Percentiles rank a stretch among this genome's conserved stretches.
Conservation (phyloP, 768 basidiomycete genomes). For the Boletus vermiculosoides region DNA sequence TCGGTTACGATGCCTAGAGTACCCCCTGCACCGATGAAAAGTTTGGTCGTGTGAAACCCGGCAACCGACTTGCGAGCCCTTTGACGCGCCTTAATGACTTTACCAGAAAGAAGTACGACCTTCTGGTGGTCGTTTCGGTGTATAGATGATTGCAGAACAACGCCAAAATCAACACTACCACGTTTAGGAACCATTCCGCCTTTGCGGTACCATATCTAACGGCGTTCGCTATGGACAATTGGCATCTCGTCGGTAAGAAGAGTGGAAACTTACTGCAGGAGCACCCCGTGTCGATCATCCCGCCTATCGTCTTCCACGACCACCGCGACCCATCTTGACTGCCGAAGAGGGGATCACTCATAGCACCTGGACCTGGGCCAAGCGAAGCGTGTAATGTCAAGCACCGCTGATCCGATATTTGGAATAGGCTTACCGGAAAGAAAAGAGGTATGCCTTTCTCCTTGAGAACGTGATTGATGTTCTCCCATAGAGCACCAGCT, state of each 20-base stretch:
- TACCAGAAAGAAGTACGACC: conserved; percentile 79
- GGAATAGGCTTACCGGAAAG: conserved; percentile 63
- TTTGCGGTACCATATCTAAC: conserved; percentile 87
- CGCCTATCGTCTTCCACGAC: conserved; percentile 66
- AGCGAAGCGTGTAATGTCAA: conserved; percentile 40
- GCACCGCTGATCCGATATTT: neutral
- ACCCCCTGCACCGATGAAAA: conserved; percentile 18
- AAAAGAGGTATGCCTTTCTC: conserved; percentile 74
- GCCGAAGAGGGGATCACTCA: conserved; percentile 32
- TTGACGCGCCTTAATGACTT: conserved; percentile 83
- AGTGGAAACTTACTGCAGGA: conserved; percentile 57
- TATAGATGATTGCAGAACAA: neutral
- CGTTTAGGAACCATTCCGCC: conserved; percentile 84
- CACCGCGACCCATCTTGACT: conserved; percentile 9
- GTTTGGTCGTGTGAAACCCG: too few species aligned
- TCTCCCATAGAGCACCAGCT: conserved; percentile 75
- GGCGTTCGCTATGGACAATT: conserved; percentile 56
- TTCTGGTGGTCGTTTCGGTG: conserved; percentile 46
- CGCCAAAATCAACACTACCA: conserved; percentile 43
- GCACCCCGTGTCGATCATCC: conserved; percentile 87
- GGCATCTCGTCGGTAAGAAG: neutral
- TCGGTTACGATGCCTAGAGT: conserved; percentile 86
- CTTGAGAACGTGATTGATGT: conserved; percentile 67
- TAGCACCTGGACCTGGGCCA: conserved; percentile 71
- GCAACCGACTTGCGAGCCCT: conserved; percentile 40